Conservation (phyloP, 306 rosid genomes). For the Cucumis cinereus region DNA sequence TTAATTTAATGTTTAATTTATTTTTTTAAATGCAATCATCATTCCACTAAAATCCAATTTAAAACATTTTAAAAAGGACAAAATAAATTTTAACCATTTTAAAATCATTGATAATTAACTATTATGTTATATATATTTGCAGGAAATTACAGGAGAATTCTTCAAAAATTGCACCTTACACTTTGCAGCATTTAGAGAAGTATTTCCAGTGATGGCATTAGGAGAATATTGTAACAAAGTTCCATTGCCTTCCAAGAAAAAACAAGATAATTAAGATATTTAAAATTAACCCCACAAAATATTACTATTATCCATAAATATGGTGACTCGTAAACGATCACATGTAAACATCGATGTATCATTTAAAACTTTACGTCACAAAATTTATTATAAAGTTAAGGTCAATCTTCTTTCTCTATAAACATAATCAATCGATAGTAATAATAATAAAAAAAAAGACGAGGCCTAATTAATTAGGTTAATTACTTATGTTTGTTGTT, state of each 20-base stretch:
- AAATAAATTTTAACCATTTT: too few relatives aligned
- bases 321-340: not conserved
- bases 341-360: not conserved
- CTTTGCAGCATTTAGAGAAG: slow-evolving; percentile 61
- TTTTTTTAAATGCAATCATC: too few relatives aligned
- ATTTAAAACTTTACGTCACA: not conserved
- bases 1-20: too few relatives aligned
- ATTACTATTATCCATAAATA: not conserved
- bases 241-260: slow-evolving; percentile 23
- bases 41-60: too few relatives aligned
- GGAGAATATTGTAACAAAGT: slow-evolving; percentile 56
- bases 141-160: slow-evolving; percentile 34
- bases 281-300: not conserved
- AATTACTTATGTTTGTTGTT: too few relatives aligned
- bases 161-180: slow-evolving; percentile 56
- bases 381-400: too few relatives aligned
- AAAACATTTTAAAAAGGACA: too few relatives aligned
- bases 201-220: slow-evolving; percentile 59
- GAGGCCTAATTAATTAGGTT: too few relatives aligned
- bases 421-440: too few relatives aligned
- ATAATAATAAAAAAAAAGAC: too few relatives aligned
- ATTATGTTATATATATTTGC: not conserved
- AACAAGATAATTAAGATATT: not conserved
- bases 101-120: too few relatives aligned
- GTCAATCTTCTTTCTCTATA: too few relatives aligned